Evolutionary conservation across 352 stramenopile genomes (phyloP).

Genomic region (Blastocystis sp.): DNA sequence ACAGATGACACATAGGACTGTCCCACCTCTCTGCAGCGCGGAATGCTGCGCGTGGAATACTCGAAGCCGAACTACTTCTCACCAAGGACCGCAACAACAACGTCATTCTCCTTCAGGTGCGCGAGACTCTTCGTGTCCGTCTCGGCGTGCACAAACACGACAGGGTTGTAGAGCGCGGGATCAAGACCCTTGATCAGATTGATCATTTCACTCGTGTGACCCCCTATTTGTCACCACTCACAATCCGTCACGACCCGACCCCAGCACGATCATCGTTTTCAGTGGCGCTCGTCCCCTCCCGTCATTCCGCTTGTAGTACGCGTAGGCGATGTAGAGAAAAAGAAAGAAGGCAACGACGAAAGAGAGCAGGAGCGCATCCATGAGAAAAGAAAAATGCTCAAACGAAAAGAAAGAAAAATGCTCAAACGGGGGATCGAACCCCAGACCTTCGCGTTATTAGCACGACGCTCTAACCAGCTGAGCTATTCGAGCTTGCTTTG

Average conservation of each 20-base stretch:
- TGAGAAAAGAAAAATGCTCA: no score
- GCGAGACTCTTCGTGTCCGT: constrained; percentile 54
- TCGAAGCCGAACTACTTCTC: constrained; percentile 77
- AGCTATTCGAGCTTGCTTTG: constrained; percentile 39
- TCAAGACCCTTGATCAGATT: constrained; percentile 87
- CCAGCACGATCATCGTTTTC: constrained; percentile 70
- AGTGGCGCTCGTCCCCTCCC: not conserved
- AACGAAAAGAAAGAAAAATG: constrained; percentile 71
- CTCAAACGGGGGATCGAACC: constrained; percentile 70
- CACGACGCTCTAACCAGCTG: constrained; percentile 73
- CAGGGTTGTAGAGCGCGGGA: constrained; percentile 82
- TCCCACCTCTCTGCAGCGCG: constrained; percentile 89
- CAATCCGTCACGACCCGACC: constrained; percentile 74
- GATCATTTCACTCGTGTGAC: constrained; percentile 93
- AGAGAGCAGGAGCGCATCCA: constrained; percentile 4
- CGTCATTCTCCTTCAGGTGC: constrained; percentile 75
- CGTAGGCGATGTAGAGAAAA: not conserved
- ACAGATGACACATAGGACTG: constrained; percentile 89
- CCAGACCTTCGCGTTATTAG: constrained; percentile 73
- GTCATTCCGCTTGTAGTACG: constrained; percentile 26
- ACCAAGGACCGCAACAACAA: constrained; percentile 80
- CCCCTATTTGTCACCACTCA: constrained; percentile 75
- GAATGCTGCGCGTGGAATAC: constrained; percentile 81
- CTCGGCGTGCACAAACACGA: constrained; percentile 87
- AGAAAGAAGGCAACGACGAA: constrained; percentile 55